Conservation (phyloP, 2,329 filamentous ascomycete species). For the Nemania sp. region DNA sequence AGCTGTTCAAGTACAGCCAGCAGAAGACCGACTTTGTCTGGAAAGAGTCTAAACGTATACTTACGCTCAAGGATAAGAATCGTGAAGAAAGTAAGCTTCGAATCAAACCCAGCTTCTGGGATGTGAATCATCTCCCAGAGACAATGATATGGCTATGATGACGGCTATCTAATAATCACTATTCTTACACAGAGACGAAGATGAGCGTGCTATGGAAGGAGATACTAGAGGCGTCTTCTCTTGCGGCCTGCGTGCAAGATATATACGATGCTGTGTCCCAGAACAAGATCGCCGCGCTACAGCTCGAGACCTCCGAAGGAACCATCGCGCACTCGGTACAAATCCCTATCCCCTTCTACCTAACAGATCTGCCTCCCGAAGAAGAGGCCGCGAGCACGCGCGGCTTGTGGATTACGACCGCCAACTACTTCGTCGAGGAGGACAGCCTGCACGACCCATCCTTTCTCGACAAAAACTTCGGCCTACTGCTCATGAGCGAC, state of each 20-base stretch:
- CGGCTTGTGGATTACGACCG: constrained; percentile 88
- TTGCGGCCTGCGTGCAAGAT: constrained; percentile 85
- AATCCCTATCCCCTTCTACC: constrained; percentile 74
- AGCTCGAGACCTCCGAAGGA: constrained; percentile 74
- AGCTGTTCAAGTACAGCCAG: constrained; percentile 92
- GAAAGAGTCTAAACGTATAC: constrained; percentile 87
- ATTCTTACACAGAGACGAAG: constrained; percentile 60
- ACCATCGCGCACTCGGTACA: constrained; percentile 72
- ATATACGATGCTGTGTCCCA: constrained; percentile 84
- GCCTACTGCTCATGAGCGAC: constrained; percentile 85
- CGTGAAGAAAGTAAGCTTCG: constrained; percentile 66
- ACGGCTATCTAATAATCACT: constrained; percentile 25
- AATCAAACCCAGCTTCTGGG: too few species aligned
- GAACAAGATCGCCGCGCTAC: constrained; percentile 87
- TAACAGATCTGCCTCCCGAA: constrained; percentile 77
- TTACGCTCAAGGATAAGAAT: constrained; percentile 83
- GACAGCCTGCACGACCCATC: constrained; percentile 75
- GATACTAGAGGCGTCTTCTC: constrained; percentile 77
- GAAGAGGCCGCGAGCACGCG: constrained; percentile 73
- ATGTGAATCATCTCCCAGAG: not conserved
- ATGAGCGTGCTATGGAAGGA: constrained; percentile 77
- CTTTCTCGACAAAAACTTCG: constrained; percentile 86
- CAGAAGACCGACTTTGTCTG: constrained; percentile 90
- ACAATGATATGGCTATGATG: not conserved
- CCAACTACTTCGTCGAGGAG: constrained; percentile 78